Conservation (phyloP, 352 stramenopile species). For the Pilasporangium apinafurcum region DNA sequence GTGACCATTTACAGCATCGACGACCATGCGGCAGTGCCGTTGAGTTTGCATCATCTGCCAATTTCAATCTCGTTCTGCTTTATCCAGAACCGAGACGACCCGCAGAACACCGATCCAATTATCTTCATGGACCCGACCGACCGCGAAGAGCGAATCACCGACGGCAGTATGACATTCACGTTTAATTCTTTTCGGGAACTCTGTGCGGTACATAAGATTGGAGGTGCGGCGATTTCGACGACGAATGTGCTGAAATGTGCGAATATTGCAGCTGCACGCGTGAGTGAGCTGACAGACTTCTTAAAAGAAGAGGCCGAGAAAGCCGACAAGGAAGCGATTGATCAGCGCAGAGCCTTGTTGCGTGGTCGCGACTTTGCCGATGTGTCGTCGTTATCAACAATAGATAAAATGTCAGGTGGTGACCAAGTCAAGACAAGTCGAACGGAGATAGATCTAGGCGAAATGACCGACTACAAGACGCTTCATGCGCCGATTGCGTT, state of each 20-base stretch:
- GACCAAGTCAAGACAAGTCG: constrained; percentile 30
- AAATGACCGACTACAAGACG: constrained; percentile 76
- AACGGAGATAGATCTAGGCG: constrained; percentile 61
- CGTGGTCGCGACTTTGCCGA: constrained; percentile 68
- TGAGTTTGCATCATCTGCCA: constrained; percentile 95
- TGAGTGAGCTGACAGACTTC: constrained; percentile 66
- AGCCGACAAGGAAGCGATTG: constrained; percentile 60
- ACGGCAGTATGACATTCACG: constrained; percentile 84
- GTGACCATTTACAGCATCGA: constrained; percentile 84
- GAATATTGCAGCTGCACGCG: constrained; percentile 72
- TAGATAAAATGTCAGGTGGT: constrained; percentile 7
- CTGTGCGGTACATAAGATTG: constrained; percentile 88
- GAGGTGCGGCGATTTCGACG: constrained; percentile 60
- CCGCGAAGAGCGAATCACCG: constrained; percentile 85
- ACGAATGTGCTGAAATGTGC: constrained; percentile 70
- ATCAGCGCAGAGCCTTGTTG: constrained; percentile 57
- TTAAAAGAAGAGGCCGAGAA: constrained; percentile 73
- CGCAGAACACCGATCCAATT: constrained; percentile 34
- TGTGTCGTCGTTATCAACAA: constrained; percentile 33
- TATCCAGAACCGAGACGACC: constrained; percentile 25
- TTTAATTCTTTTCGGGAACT: constrained; percentile 91
- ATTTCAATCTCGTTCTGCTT: constrained; percentile 93
- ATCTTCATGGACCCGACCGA: constrained; percentile 88
- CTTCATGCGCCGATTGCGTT: constrained; percentile 74
- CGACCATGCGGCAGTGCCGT: constrained; percentile 87